A percentile compares a stretch with the other conserved stretches of the same genome.
phyloP scores from a whole-genome alignment of 495 filamentous ascomycete genomes.

The Penicillium coprophilum region DNA sequence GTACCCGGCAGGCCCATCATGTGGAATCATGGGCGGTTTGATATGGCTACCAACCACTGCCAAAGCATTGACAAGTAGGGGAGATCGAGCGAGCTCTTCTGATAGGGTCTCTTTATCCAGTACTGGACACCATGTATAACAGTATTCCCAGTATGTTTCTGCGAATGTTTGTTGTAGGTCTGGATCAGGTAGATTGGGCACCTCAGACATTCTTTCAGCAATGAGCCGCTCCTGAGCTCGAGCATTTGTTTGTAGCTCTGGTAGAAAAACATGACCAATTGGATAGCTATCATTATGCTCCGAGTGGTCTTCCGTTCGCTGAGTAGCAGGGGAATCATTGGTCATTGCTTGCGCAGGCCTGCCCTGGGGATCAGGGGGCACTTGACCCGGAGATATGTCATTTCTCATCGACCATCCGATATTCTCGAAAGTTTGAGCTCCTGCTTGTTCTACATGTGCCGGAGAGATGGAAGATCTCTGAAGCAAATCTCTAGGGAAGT shows the following conservation, averaged over 20 bases:
- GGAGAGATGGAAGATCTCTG: neutral
- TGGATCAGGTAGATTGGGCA: constrained; percentile 24
- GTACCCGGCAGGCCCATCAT: constrained; percentile 35
- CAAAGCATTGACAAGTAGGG: constrained; percentile 38
- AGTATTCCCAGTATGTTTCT: constrained; percentile 38
- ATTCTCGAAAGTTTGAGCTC: neutral
- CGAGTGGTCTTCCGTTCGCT: constrained; percentile 19
- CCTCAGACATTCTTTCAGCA: constrained; percentile 16
- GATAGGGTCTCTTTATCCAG: constrained; percentile 28
- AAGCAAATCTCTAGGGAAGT: neutral
- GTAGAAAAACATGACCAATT: constrained; percentile 18
- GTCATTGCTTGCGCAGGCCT: neutral
- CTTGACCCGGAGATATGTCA: neutral
- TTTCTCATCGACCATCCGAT: neutral
- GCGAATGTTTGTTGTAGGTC: constrained; percentile 37
- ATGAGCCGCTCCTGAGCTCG: constrained; percentile 24
- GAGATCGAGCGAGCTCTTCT: constrained; percentile 28
- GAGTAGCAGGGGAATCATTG: constrained; percentile 12
- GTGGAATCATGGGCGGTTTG: constrained; percentile 34
- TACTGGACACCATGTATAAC: constrained; percentile 37
- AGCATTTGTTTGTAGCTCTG: constrained; percentile 27
- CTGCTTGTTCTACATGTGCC: neutral
- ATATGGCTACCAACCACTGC: constrained; percentile 34
- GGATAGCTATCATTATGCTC: constrained; percentile 27
- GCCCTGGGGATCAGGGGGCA: neutral